Evolutionary conservation across 495 filamentous ascomycete genomes (phyloP).

Genomic region (Penicillium soppii): DNA sequence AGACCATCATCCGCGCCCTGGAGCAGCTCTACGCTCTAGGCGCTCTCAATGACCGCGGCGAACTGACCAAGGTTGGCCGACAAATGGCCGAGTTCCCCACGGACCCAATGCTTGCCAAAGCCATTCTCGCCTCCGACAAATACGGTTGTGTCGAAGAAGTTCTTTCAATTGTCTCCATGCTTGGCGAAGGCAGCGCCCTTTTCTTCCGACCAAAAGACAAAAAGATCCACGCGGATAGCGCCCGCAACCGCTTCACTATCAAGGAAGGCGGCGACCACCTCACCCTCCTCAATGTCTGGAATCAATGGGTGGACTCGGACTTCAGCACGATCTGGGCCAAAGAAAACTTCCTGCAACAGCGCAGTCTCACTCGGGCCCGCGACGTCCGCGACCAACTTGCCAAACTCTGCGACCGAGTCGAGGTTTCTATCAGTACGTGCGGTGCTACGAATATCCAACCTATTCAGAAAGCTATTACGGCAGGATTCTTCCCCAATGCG

Average conservation of each 20-base stretch:
- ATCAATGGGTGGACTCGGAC: constrained; percentile 93
- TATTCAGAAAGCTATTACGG: constrained; percentile 83
- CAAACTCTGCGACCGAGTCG: constrained; percentile 92
- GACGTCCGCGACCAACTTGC: constrained; percentile 92
- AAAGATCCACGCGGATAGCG: constrained; percentile 92
- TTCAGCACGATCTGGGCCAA: constrained; percentile 85
- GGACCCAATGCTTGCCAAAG: constrained; percentile 89
- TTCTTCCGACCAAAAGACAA: constrained; percentile 98
- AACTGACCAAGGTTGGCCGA: constrained; percentile 86
- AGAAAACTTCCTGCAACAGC: constrained; percentile 93
- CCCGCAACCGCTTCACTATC: constrained; percentile 86
- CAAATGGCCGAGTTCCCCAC: constrained; percentile 98
- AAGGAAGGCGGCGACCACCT: constrained; percentile 92
- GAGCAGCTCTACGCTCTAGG: constrained; percentile 92
- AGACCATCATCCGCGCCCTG: constrained; percentile 85
- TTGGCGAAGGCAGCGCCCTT: constrained; percentile 81
- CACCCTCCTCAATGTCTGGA: constrained; percentile 93
- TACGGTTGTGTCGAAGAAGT: constrained; percentile 94
- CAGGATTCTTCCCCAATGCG: constrained; percentile 95
- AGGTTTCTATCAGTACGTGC: constrained; percentile 69
- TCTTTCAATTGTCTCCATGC: constrained; percentile 91
- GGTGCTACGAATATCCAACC: constrained; percentile 70
- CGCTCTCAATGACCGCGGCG: constrained; percentile 84
- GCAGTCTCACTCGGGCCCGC: constrained; percentile 78
- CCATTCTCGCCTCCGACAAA: constrained; percentile 84